Evolutionary conservation across 176 grass and related monocot genomes (phyloP), one percentile per base, ranked within the genome.

Genomic region (Aegilops speltoides): DNA sequence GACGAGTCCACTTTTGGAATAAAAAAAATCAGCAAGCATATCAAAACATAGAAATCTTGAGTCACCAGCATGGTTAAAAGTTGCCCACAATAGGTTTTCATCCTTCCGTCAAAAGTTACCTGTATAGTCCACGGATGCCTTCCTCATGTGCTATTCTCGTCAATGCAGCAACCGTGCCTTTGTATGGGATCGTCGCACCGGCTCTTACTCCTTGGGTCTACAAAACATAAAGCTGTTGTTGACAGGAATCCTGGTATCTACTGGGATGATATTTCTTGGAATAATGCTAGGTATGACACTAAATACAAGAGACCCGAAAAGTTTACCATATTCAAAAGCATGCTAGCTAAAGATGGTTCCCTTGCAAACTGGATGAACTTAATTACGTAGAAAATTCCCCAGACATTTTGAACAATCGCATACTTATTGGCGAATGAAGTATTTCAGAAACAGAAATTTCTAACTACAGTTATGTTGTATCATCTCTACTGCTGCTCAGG

Each of bases 121-220:
- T 95, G 79, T 98, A 98, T 50, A 98, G 81, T 54, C 96, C 96
- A 78, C 93, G 90, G 68, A 98, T 88, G 71, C 96, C 96, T 88
- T 98, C 96, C 87, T 98, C 93, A 23, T 88, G 81, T 22, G 88
- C 88, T 87, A 98, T 95, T 83, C 91, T 93, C 40, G 66, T 95
- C 82, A 98, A 85, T 77, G 96, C 92, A 86, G 86, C 12, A 79
- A 96, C 45, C 52, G 93, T 98, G 32, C 96, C 90, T 68, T 87
- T 95, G 89, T 98, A 98, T 41, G 84, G 93, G 36, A 91, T 79
- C 56, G 80, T 36, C 77, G 85, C 40, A 17, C 88, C 93, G 9
- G 32, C 77, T 81, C 76, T 88, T 85, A 95, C 76, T 86, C 88
- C 91, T 92, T 98, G 96, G 77, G 91, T 95, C 96, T 98, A 82